Evolutionary conservation across 768 basidiomycete genomes (phyloP).

Genomic region (Lepiota brunneoincarnata): DNA sequence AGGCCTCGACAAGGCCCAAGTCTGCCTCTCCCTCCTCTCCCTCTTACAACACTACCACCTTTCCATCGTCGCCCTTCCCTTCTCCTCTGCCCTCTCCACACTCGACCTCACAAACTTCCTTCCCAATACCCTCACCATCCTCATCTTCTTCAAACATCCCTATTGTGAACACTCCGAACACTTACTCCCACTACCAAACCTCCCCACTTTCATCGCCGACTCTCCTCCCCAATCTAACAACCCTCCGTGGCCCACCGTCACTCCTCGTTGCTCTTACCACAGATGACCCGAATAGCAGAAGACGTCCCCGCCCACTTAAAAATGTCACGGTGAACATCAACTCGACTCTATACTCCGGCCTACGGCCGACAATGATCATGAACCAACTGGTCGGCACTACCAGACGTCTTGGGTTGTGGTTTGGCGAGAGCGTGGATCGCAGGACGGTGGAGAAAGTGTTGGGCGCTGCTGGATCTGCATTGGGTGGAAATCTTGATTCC

Average conservation of each 20-base stretch:
- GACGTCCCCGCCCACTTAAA: conserved; percentile 25
- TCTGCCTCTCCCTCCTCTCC: conserved; percentile 7
- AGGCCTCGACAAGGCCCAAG: conserved; percentile 3
- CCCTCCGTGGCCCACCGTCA: conserved; percentile 35
- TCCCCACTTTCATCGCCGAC: conserved; percentile 27
- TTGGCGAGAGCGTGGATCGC: conserved; percentile 38
- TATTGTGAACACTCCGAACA: conserved; percentile 1
- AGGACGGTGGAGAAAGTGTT: conserved; percentile 46
- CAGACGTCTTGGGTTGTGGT: conserved; percentile 29
- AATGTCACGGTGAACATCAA: conserved; percentile 37
- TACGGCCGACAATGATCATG: conserved; percentile 42
- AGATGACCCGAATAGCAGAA: conserved; percentile 11
- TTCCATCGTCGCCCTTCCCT: conserved; percentile 16
- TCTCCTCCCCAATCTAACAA: conserved; percentile 38
- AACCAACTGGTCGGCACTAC: conserved; percentile 28
- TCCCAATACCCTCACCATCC: conserved; percentile 6
- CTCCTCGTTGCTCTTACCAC: conserved; percentile 25
- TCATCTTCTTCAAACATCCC: conserved; percentile 13
- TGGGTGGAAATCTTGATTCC: conserved; percentile 20
- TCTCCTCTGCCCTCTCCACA: conserved; percentile 14
- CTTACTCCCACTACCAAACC: conserved; percentile 13
- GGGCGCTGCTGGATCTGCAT: conserved; percentile 35
- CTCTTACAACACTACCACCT: conserved; percentile 7
- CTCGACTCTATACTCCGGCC: conserved; percentile 42
- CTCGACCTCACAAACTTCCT: background rate